Evolutionary conservation across 306 rosid genomes (phyloP).

Genomic region (Senna tora): DNA sequence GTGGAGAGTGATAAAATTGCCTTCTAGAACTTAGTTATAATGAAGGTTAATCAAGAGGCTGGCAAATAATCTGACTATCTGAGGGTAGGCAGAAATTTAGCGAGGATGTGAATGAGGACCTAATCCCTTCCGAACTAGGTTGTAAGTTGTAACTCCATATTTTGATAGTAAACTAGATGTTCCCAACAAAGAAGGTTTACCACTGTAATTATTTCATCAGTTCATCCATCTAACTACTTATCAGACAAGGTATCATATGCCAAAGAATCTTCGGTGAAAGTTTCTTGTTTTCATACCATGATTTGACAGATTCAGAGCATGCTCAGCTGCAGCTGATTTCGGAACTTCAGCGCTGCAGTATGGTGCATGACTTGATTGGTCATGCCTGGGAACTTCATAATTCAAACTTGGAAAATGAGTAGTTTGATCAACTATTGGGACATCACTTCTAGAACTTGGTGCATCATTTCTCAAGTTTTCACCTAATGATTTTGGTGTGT

Average conservation of each 20-base stretch:
- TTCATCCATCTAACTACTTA: slow-evolving; percentile 11
- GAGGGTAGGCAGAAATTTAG: no score
- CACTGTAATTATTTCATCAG: neutral
- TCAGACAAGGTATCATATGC: slow-evolving; percentile 2
- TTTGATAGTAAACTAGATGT: no score
- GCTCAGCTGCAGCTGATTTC: slow-evolving; percentile 46
- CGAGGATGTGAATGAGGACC: no score
- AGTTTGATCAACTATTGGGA: slow-evolving; percentile 36
- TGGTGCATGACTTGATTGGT: slow-evolving; percentile 37
- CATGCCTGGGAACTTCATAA: slow-evolving; percentile 45
- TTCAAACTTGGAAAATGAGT: slow-evolving; percentile 34
- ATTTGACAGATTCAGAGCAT: slow-evolving; percentile 44
- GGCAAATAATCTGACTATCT: no score
- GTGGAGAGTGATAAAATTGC: no score
- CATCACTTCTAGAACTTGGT: slow-evolving; percentile 41
- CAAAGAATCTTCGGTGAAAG: slow-evolving; percentile 11
- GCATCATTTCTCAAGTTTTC: slow-evolving; percentile 44
- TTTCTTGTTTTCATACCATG: slow-evolving; percentile 56
- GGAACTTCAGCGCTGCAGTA: slow-evolving; percentile 44
- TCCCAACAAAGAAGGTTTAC: no score
- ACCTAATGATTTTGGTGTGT: slow-evolving; percentile 35
- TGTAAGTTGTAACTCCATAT: no score
- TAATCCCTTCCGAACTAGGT: no score
- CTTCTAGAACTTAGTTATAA: no score
- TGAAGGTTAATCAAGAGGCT: no score